Evolutionary conservation across 179 eudicot genomes (phyloP), one percentile per base, ranked within the genome.

Genomic region (Actinidia polygama): DNA sequence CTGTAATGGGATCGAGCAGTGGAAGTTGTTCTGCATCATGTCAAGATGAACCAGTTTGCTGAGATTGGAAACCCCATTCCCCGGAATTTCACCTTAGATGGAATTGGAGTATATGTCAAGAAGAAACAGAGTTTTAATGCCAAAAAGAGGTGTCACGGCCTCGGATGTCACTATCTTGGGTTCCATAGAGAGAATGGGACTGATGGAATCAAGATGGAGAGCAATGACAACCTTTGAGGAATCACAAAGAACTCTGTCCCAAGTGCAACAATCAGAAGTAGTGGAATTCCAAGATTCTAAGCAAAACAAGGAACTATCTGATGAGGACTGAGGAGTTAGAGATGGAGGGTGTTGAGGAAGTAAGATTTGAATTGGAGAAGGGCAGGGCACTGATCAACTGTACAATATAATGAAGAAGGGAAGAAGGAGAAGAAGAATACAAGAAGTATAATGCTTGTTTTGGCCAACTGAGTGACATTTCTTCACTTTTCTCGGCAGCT

Each of bases 351-450:
- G 46, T 66, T 77, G 79, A 81, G 61, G 30, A 86, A 67, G 64
- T 74, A 57, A 69, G 89, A 81, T 69, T 87, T 91, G 87, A 91
- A 87, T 46, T 83, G 84, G 18, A 89, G 88, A 54, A 91, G 92
- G 77, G 94, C 83, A 83, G 88, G 86, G 83, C 78, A 87, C 80
- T 91, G 92, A 81, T 89, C 70, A 78, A 50, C 21, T 4, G 89
- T 90, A 73, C 92, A 91, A 26, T 80, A 68, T 0, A 49, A 53
- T 59, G 47, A 23, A 58, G 77, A 81, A 53, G 73, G 81, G 59
- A 79, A 73, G 67, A 62, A 46, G 30, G 55, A 83, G 30, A 86
- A 10, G 79, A 63, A 72, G n/a, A 85, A 53, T 19, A 74, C 19
- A 62, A 67, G 61, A 4, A 80, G 19, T 8, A 63, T 1, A 9